phyloP scores from a whole-genome alignment of 169 alveolate species.

The Cryptosporidium canis region DNA sequence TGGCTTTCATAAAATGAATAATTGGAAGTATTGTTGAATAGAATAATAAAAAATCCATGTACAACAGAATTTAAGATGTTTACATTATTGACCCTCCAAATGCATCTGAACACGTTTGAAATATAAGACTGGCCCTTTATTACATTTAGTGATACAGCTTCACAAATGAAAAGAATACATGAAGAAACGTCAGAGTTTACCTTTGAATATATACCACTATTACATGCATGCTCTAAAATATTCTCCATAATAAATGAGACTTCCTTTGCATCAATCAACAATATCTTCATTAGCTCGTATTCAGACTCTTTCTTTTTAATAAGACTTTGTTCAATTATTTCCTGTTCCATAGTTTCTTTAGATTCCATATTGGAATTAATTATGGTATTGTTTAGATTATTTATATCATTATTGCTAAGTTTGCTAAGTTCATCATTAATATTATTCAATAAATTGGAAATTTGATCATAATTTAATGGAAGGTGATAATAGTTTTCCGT shows the following conservation, averaged over 20 bases:
- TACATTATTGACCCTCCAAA: conserved; percentile 43
- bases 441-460: background rate
- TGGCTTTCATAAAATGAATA: background rate
- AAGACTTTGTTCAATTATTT: background rate
- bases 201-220: conserved; percentile 42
- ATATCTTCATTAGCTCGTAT: conserved; percentile 37
- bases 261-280: conserved; percentile 50
- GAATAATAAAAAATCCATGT: conserved; percentile 52
- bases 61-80: conserved; percentile 35
- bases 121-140: background rate
- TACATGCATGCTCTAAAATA: conserved; percentile 7
- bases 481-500: conserved; percentile 54
- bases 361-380: background rate
- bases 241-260: conserved; percentile 41
- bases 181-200: conserved; percentile 55
- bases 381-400: conserved; percentile 19
- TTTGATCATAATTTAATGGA: conserved; percentile 30
- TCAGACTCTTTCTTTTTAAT: conserved; percentile 1
- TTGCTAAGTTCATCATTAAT: background rate
- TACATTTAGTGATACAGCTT: conserved; percentile 30
- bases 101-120: conserved; percentile 20
- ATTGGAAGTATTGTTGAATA: conserved; percentile 1
- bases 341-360: background rate
- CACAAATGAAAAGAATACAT: conserved; percentile 50
- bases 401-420: background rate